Evolutionary conservation across 768 basidiomycete genomes (phyloP), one percentile per base, ranked within the genome.

Genomic region (Nidularia pulvinata): DNA sequence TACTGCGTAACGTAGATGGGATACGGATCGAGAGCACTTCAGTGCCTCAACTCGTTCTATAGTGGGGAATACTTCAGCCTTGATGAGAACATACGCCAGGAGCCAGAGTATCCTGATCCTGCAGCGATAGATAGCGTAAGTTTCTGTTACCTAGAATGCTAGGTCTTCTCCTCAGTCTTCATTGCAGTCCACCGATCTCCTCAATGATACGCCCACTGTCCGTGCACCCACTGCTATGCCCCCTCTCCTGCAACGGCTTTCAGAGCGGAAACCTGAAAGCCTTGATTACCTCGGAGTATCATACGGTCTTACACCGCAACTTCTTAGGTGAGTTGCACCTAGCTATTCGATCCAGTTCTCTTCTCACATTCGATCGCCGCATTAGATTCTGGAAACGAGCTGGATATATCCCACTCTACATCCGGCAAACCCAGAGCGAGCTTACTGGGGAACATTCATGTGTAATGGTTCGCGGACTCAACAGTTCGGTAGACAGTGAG

Each of bases 261-360:
- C 91, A 1, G 95, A 98, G 65, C 82, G 90, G 33, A 91, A 88
- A 67, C 96, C 96, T 0, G 95, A 98, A 64, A 77, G 71, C 33
- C 77, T 99, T 22, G 96, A 98, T 69, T 99, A 96, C 64, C 77
- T 99, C 5, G 96, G 97, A 45, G 96, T 98, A 2, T 96, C 94
- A 11, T 99, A 96, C 65, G 97, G 97, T 5, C 75, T 99, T 48
- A 98, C 95, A 0, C 81, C 91, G 5, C 87, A 83, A 57, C 77
- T 98, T 1, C 80, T 98, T 39, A 77, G 89, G 88, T 88, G 48
- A 11, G 73, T 59, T 39, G 16, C 30, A 33, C 53, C 52, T 54
- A 16, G 11, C 54, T 16, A 19, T 51, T 35, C 19, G 14, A 36
- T n/a, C 35, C 33, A 25, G 32, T 7, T 10, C 16, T 22, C 39